Base-by-base conservation (phyloP, 2,329 filamentous ascomycete species). In the Pyrenochaeta sp. region DNA sequence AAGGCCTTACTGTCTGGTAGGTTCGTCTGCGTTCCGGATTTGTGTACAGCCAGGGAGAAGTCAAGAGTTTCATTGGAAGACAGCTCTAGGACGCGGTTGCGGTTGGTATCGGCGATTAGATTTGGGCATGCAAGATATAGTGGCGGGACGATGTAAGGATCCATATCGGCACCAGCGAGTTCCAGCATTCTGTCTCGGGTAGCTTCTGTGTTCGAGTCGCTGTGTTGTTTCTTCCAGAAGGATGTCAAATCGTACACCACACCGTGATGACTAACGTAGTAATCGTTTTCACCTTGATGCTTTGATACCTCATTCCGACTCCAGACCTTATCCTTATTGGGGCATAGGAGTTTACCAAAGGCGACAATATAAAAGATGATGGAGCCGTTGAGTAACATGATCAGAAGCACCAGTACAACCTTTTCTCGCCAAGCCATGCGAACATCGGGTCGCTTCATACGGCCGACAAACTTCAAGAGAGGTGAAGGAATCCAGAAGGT, bases 361-460 rank as follows among this genome's bases (percentile, higher is more conserved):
- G 79, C 86, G 59, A 97, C 85, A 66, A 99, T 97, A 85, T 92
- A 97, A 79, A 99, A 99, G 52, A 97, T 82, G 56, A 99, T 85
- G 23, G 85, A 71, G 33, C 73, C 92, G 76, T 99, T 99, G 63
- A 96, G 77, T 11, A 99, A 67, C 27, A 90, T 73, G 64, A 99
- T 98, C 46, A 97, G 67, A 53, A 90, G 81, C 41, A 93, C 87
- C 10, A 99, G 81, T 0, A 95, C 89, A 10, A 99, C 45, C 77
- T 99, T 99, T 71, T 99, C 95, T 76, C 95, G 86, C 95, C 95
- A 99, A 0, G 95, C 95, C 86, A 97, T 90, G 21, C 95, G 90
- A 7, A 99, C 92, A 77, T 99, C 95, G 1, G 93, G 95, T 49
- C 95, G 88, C 78, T 96, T 96, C 95, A 99, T 99, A 18, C 94